phyloP scores from a whole-genome alignment of 1,139 yeast genomes.

The Suhomyces wounanorum region DNA sequence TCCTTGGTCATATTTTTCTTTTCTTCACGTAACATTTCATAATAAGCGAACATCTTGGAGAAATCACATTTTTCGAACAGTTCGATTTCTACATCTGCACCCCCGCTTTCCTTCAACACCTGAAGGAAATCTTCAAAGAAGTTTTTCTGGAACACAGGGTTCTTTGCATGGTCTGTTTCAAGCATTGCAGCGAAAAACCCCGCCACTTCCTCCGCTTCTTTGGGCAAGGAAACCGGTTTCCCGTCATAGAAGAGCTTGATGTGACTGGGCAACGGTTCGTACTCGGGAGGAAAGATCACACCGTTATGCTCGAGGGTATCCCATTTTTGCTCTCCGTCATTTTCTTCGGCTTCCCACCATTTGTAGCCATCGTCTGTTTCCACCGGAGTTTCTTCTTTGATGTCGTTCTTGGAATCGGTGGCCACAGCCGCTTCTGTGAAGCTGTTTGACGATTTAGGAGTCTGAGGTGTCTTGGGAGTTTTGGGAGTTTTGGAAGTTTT shows the following conservation, averaged over 20 bases:
- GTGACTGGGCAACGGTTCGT: conserved; percentile 81
- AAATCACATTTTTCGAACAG: conserved; percentile 78
- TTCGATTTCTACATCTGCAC: conserved; percentile 56
- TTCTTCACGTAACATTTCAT: conserved; percentile 68
- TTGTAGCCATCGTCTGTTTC: conserved; percentile 57
- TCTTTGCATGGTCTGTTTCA: conserved; percentile 85
- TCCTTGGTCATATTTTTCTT: conserved; percentile 67
- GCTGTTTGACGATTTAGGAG: background rate
- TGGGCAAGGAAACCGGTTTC: conserved; percentile 69
- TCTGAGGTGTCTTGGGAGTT: conserved; percentile 6
- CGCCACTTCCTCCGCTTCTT: conserved; percentile 93
- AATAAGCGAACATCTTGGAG: conserved; percentile 68
- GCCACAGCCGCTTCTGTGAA: background rate
- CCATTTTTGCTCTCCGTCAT: conserved; percentile 84
- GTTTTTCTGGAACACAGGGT: conserved; percentile 82
- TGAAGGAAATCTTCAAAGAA: conserved; percentile 76
- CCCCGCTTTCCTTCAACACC: conserved; percentile 70
- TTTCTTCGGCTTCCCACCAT: conserved; percentile 83
- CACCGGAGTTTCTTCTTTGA: conserved; percentile 11
- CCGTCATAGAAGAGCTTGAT: conserved; percentile 79
- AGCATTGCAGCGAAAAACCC: conserved; percentile 91
- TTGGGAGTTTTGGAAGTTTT: conserved; percentile 7
- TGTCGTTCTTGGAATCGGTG: background rate
- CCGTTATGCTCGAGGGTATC: conserved; percentile 83
- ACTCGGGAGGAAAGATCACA: conserved; percentile 89